phyloP scores from a whole-genome alignment of 768 basidiomycete genomes.

The Neoboletus brunneissimus region DNA sequence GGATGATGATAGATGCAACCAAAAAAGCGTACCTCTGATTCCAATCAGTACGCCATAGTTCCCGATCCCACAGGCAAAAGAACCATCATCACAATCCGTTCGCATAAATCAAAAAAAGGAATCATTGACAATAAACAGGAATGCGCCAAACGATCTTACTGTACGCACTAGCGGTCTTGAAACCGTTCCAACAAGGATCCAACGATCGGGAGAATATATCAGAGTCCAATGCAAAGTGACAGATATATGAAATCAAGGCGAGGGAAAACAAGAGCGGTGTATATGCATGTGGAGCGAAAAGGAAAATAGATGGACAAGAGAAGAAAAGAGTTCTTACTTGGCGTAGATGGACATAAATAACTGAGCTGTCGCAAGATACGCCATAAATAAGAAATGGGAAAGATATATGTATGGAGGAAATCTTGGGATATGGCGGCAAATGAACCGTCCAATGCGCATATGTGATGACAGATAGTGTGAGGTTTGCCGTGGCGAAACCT shows the following conservation, averaged over 20 bases:
- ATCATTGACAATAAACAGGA: conserved; percentile 14
- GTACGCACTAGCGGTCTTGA: conserved; percentile 22
- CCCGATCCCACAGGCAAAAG: not conserved
- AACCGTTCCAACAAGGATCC: conserved; percentile 17
- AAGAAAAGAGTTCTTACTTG: conserved; percentile 8
- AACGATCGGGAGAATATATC: conserved; percentile 1
- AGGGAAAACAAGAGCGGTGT: not conserved
- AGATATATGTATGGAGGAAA: conserved; percentile 16
- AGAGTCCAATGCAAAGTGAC: conserved; percentile 21
- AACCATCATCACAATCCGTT: conserved; percentile 13
- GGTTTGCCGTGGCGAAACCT: conserved; percentile 9
- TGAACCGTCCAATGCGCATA: conserved; percentile 31
- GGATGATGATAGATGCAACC: not conserved
- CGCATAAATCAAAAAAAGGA: conserved; percentile 8
- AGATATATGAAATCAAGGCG: not conserved
- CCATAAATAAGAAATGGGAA: conserved; percentile 26
- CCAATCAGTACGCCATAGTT: not conserved
- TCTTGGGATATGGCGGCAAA: conserved; percentile 19
- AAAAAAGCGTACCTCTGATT: not conserved
- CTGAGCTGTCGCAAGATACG: conserved; percentile 26
- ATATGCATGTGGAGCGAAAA: conserved; percentile 2
- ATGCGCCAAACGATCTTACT: conserved; percentile 17
- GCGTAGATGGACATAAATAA: conserved; percentile 35
- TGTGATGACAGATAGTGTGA: conserved; percentile 26
- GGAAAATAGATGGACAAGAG: not conserved